Evolutionary conservation across 2,329 filamentous ascomycete genomes (phyloP), one percentile per base, ranked within the genome.

Genomic region (Bipolaris sorokiniana): DNA sequence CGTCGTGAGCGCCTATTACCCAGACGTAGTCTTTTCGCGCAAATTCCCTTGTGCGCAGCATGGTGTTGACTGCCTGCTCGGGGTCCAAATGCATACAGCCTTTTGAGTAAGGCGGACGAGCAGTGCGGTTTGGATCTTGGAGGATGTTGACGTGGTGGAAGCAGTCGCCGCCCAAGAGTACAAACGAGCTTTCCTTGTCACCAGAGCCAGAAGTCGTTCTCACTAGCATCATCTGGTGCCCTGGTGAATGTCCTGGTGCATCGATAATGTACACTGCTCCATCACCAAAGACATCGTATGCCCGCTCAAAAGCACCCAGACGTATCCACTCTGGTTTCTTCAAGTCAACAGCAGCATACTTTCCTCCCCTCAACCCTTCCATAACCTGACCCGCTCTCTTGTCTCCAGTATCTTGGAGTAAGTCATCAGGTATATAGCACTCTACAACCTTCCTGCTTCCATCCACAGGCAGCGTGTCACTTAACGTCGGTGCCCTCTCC

Each of bases 201-300:
- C 20, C n/a, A n/a, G 48, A 46, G 7, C 48, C 7, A 7, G 48
- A 53, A 20, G 61, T 70, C 0, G 67, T 67, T 2, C 71, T 51
- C 2, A 74, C 42, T 22, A 75, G 61, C 68, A 74, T 67, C 70
- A 73, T 84, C 13, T 84, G 70, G 61, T 85, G 83, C 0, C 83
- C 83, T 11, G 80, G 75, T 0, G 84, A 69, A 62, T 85, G 83
- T 0, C 83, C 83, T 0, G 83, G 83, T 0, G 78, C 77, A 61
- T 84, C 79, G 22, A 85, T 70, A 0, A 84, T 67, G 61, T 78
- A 82, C 5, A 83, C 66, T n/a, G 75, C 76, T 0, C 78, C 79
- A 58, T 86, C 83, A 0, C 73, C 72, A 57, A 83, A 81, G 9
- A 83, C 64, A 61, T 85, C 82, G 10, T 83, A 69, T 0, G 74